Conservation (phyloP, 768 basidiomycete genomes). For the Lyophyllum decastes region DNA sequence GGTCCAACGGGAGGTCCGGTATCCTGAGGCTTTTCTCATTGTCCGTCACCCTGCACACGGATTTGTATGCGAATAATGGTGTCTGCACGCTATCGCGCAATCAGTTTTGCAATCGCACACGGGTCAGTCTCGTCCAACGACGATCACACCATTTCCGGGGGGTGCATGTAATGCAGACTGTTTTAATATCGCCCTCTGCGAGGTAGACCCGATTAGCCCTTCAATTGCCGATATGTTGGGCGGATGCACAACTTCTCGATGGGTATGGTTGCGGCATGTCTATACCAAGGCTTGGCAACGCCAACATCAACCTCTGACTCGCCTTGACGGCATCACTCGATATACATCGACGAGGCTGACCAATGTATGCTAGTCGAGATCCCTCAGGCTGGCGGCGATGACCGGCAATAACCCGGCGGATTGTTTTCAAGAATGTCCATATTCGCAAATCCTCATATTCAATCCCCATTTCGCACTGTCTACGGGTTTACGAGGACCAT, state of each 20-base stretch:
- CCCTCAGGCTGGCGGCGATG: neutral
- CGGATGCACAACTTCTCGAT: no score
- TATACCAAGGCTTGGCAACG: no score
- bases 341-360: neutral
- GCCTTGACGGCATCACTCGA: neutral
- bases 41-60: neutral
- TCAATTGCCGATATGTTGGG: no score
- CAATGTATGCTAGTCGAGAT: neutral
- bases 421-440: neutral
- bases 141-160: no score
- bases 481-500: neutral
- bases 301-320: neutral
- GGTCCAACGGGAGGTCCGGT: neutral
- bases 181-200: no score
- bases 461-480: neutral
- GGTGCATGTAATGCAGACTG: no score
- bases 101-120: no score
- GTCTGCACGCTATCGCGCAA: no score
- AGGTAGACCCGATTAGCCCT: no score
- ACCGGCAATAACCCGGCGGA: neutral
- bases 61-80: neutral
- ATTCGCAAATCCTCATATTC: neutral
- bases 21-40: neutral
- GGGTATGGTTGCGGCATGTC: no score
- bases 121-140: no score